These are phyloP conservation scores for Fusarium sacchari DNA, from an alignment of 2,329 filamentous ascomycete species.

Conservation along the genomic window DNA sequence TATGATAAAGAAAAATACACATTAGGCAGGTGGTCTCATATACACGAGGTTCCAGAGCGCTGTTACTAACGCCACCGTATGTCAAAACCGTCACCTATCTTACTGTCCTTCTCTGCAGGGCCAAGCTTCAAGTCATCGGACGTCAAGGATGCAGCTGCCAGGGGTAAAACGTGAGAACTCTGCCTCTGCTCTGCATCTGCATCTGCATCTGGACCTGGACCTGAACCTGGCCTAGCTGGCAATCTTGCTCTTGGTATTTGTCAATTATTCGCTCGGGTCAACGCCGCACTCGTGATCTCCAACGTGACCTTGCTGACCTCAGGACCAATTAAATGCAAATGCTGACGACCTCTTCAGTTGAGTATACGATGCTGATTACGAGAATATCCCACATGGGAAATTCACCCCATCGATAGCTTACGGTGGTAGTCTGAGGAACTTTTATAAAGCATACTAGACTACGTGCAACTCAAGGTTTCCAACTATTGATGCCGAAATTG, in stretches of 20 bases:
- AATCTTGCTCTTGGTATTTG: conserved; percentile 9
- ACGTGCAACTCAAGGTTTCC: background rate
- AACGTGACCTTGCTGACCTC: background rate
- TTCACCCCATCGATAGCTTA: background rate
- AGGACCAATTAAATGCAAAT: background rate
- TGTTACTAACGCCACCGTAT: conserved; percentile 15
- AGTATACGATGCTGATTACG: conserved; percentile 1
- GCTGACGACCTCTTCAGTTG: background rate
- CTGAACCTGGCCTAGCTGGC: background rate
- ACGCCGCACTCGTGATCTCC: background rate
- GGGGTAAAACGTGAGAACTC: conserved; percentile 11
- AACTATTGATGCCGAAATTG: background rate
- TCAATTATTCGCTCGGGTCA: conserved; percentile 11
- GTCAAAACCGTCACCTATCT: conserved; percentile 9
- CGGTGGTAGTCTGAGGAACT: background rate
- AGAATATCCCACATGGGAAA: background rate
- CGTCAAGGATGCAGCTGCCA: conserved; percentile 11
- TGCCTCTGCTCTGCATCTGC: no score
- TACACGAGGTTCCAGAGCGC: conserved; percentile 6
- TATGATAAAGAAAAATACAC: conserved; percentile 2
- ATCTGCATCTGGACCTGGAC: background rate
- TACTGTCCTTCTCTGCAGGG: background rate
- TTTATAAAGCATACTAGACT: background rate
- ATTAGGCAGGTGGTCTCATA: conserved; percentile 24
- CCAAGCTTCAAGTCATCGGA: background rate